phyloP scores from a whole-genome alignment of 495 filamentous ascomycete species.

The Daldinia childiae region DNA sequence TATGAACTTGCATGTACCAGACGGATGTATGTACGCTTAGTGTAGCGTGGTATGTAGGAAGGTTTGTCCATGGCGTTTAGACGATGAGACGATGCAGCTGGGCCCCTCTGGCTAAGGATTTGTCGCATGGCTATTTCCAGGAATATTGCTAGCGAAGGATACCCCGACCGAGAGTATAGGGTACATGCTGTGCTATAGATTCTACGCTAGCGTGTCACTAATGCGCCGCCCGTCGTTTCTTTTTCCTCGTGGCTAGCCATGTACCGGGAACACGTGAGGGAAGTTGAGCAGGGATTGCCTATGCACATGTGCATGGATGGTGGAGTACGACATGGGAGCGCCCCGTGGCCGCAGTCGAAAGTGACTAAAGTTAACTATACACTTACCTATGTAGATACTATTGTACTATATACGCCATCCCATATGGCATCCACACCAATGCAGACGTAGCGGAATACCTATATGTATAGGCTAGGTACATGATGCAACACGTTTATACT shows the following conservation, averaged over 20 bases:
- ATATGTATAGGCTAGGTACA: not conserved
- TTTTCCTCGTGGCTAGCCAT: slow-evolving; percentile 40
- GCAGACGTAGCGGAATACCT: not conserved
- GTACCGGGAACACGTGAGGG: slow-evolving; percentile 40
- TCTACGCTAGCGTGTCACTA: slow-evolving; percentile 33
- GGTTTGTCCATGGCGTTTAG: slow-evolving; percentile 27
- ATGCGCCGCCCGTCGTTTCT: slow-evolving; percentile 36
- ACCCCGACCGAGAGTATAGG: slow-evolving; percentile 27
- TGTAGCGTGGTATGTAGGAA: not conserved
- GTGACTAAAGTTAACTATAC: not conserved
- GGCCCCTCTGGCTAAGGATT: slow-evolving; percentile 34
- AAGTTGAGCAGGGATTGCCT: slow-evolving; percentile 38
- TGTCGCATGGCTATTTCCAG: slow-evolving; percentile 47
- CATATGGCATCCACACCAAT: not conserved
- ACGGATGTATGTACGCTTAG: not conserved
- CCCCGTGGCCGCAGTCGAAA: slow-evolving; percentile 35
- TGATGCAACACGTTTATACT: not conserved
- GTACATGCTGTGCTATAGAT: slow-evolving; percentile 29
- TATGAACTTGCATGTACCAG: not conserved
- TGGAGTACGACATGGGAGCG: slow-evolving; percentile 37
- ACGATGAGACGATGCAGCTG: slow-evolving; percentile 27
- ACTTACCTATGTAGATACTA: no score
- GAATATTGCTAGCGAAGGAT: slow-evolving; percentile 24
- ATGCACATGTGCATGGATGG: slow-evolving; percentile 39
- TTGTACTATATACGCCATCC: slow-evolving; percentile 15